phyloP scores from a whole-genome alignment of 345 rosid species.

The Melaleuca alternifolia region DNA sequence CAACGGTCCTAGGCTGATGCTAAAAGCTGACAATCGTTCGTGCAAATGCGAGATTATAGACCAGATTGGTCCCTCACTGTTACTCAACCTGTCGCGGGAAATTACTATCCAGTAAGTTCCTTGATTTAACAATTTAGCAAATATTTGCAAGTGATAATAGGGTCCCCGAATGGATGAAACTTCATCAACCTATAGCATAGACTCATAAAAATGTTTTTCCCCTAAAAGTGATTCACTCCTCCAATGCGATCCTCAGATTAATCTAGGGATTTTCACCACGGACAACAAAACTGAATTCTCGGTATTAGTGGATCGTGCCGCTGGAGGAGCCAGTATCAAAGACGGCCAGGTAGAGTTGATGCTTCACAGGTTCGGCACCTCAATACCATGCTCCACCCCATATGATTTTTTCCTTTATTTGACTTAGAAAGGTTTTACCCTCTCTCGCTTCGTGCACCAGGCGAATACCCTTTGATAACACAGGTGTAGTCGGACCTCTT shows the following conservation, averaged over 20 bases:
- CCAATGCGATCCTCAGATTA: conserved; percentile 31
- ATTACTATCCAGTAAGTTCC: conserved; percentile 74
- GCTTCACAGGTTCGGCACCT: conserved; percentile 64
- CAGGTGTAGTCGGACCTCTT: conserved; percentile 69
- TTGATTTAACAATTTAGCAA: neutral
- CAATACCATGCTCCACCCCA: neutral
- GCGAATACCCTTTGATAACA: conserved; percentile 41
- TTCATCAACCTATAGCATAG: neutral
- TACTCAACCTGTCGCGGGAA: conserved; percentile 73
- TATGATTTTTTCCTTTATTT: neutral
- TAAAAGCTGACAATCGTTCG: neutral
- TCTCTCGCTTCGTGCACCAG: conserved; percentile 7
- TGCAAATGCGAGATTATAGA: conserved; percentile 67
- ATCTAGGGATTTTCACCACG: conserved; percentile 53
- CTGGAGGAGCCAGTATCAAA: conserved; percentile 64
- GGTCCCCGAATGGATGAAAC: neutral
- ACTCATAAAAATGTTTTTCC: neutral
- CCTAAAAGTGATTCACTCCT: neutral
- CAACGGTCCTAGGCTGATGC: neutral
- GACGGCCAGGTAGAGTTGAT: conserved; percentile 83
- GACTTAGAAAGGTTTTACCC: neutral
- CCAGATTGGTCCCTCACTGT: conserved; percentile 68
- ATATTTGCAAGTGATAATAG: neutral
- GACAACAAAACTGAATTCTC: conserved; percentile 62
- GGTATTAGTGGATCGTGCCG: conserved; percentile 76